Percentiles rank a stretch among this genome's conserved stretches.
Conservation (phyloP, 1,284 basidiomycete genomes). For the Meripilus lineatus region DNA sequence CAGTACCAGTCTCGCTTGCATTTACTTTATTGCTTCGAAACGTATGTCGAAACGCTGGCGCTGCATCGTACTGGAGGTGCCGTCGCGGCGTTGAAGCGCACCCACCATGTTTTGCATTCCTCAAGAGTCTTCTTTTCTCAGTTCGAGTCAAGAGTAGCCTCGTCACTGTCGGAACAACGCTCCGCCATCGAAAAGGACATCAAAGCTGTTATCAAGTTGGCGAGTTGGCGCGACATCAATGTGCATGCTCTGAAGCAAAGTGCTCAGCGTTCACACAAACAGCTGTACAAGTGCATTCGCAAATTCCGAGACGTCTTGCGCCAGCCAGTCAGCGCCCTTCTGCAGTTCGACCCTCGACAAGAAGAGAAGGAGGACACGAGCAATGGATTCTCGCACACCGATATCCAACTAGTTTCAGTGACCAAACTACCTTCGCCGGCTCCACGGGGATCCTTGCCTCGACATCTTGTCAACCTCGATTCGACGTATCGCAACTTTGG, state of each 20-base stretch:
- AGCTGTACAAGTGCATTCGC: slow-evolving; percentile 87
- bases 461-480: slow-evolving; percentile 39
- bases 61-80: slow-evolving; percentile 22
- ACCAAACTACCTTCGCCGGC: slow-evolving; percentile 10
- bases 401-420: too few species aligned
- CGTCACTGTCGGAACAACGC: slow-evolving; percentile 57
- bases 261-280: slow-evolving; percentile 86
- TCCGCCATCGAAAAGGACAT: slow-evolving; percentile 77
- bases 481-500: slow-evolving; percentile 47
- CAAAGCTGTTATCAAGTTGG: slow-evolving; percentile 85
- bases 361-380: slow-evolving; percentile 27
- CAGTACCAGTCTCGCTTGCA: slow-evolving; percentile 73
- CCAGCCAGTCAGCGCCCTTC: slow-evolving; percentile 53
- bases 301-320: slow-evolving; percentile 90
- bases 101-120: slow-evolving; percentile 62
- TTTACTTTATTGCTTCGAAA: slow-evolving; percentile 69
- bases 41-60: slow-evolving; percentile 38
- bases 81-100: slow-evolving; percentile 36
- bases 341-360: slow-evolving; percentile 36
- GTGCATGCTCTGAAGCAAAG: slow-evolving; percentile 92
- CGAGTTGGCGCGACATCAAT: slow-evolving; percentile 98
- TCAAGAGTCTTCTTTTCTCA: slow-evolving; percentile 67
- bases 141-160: slow-evolving; percentile 49
- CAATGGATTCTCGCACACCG: not conserved
- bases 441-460: slow-evolving; percentile 9